Conservation (phyloP, 495 filamentous ascomycete species). For the Penicillium egyptiacum region DNA sequence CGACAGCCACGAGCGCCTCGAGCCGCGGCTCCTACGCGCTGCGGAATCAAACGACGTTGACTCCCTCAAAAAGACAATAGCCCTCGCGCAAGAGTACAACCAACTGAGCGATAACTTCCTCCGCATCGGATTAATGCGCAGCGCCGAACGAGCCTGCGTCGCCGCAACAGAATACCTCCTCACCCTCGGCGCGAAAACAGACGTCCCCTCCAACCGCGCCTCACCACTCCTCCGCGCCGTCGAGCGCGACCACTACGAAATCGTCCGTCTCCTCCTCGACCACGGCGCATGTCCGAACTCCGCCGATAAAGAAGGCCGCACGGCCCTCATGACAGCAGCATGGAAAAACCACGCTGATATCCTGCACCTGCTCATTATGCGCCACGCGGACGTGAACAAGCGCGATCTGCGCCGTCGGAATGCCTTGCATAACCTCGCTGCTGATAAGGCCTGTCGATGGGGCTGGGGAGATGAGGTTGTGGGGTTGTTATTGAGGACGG, state of each 20-base stretch:
- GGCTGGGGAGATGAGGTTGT: constrained; percentile 55
- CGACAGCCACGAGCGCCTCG: constrained; percentile 49
- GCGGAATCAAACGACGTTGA: constrained; percentile 46
- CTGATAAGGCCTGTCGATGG: constrained; percentile 48
- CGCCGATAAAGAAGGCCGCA: constrained; percentile 50
- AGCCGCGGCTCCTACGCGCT: constrained; percentile 54
- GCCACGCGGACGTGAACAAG: constrained; percentile 52
- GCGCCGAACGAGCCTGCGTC: constrained; percentile 48
- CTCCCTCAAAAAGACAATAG: constrained; percentile 38
- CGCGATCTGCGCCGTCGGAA: constrained; percentile 39
- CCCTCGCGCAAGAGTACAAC: constrained; percentile 38
- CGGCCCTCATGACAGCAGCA: constrained; percentile 60
- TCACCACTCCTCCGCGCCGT: constrained; percentile 53
- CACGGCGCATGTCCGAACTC: constrained; percentile 42
- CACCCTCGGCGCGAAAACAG: constrained; percentile 44
- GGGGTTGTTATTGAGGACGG: constrained; percentile 41
- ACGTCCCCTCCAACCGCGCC: constrained; percentile 38
- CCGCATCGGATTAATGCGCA: constrained; percentile 51
- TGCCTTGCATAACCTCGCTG: constrained; percentile 56
- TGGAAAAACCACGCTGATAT: constrained; percentile 55
- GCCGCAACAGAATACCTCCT: constrained; percentile 49
- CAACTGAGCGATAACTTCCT: constrained; percentile 53
- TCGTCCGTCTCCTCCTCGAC: constrained; percentile 47
- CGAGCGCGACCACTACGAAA: constrained; percentile 49
- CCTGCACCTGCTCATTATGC: constrained; percentile 48